phyloP scores from a whole-genome alignment of 148 eudicot species.

The Drosera capensis region DNA sequence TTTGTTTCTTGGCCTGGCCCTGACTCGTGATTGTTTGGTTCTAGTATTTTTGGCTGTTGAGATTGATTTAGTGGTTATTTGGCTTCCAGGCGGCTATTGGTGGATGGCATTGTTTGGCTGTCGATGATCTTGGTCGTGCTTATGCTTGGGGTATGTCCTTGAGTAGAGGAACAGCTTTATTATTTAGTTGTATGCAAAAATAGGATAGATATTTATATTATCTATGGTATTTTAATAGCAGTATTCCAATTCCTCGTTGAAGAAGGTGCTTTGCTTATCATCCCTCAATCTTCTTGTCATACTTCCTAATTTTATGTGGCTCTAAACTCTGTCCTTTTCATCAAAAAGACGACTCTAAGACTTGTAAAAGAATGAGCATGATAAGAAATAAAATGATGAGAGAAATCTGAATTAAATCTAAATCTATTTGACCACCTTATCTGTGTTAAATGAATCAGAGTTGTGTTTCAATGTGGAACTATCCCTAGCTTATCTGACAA shows the following conservation, averaged over 20 bases:
- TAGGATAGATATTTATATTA: neutral
- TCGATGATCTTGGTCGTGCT: conserved; percentile 95
- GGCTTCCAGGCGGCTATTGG: conserved; percentile 91
- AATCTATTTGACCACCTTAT: too few relatives aligned
- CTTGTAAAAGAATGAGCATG: too few relatives aligned
- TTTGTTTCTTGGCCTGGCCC: conserved; percentile 1
- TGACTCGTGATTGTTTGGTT: neutral
- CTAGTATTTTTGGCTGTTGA: neutral
- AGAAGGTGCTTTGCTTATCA: too few relatives aligned
- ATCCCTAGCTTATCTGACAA: neutral
- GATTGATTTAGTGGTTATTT: conserved; percentile 8
- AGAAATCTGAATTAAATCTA: too few relatives aligned
- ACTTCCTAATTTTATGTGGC: too few relatives aligned
- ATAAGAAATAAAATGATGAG: too few relatives aligned
- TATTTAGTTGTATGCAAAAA: neutral
- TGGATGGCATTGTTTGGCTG: conserved; percentile 99
- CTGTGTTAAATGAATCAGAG: too few relatives aligned
- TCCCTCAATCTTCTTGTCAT: too few relatives aligned
- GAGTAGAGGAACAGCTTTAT: neutral
- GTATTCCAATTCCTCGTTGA: too few relatives aligned
- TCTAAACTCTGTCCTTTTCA: too few relatives aligned
- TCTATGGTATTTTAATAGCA: too few relatives aligned
- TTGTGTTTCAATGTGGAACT: conserved; percentile 3
- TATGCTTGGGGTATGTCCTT: conserved; percentile 99
- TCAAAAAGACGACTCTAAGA: too few relatives aligned